Evolutionary conservation across 2,329 filamentous ascomycete genomes (phyloP).

Genomic region (Penicillium sp.): DNA sequence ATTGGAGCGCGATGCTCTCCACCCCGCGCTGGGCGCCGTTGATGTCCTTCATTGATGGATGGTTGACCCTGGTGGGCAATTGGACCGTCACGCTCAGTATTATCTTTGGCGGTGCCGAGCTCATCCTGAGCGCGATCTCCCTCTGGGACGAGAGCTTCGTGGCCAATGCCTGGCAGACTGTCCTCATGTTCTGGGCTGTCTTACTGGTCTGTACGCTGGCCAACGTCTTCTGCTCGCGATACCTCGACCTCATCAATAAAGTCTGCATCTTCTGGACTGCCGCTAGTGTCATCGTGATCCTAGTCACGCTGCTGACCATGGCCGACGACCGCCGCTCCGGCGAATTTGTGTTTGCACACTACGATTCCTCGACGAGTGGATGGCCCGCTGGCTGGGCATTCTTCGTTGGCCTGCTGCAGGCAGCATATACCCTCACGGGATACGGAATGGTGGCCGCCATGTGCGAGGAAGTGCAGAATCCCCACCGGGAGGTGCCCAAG

Average conservation of each 20-base stretch:
- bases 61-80: slow-evolving; percentile 70
- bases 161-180: slow-evolving; percentile 66
- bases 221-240: slow-evolving; percentile 62
- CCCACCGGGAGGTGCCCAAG: slow-evolving; percentile 66
- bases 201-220: slow-evolving; percentile 63
- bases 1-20: slow-evolving; percentile 67
- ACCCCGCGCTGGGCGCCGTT: slow-evolving; percentile 64
- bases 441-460: slow-evolving; percentile 71
- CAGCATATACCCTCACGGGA: slow-evolving; percentile 50
- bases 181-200: slow-evolving; percentile 69
- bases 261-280: slow-evolving; percentile 71
- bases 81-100: slow-evolving; percentile 67
- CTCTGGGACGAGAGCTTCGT: slow-evolving; percentile 68
- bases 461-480: slow-evolving; percentile 70
- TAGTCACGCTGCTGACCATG: slow-evolving; percentile 62
- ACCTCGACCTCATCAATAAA: slow-evolving; percentile 68
- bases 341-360: slow-evolving; percentile 66
- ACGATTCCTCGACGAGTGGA: slow-evolving; percentile 62
- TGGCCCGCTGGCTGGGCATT: slow-evolving; percentile 70
- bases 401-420: slow-evolving; percentile 68
- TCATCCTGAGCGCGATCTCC: slow-evolving; percentile 65
- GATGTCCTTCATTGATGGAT: slow-evolving; percentile 67
- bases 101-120: slow-evolving; percentile 69
- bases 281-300: slow-evolving; percentile 64
- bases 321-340: slow-evolving; percentile 56